Conservation (phyloP, 176 grass and related monocot species). For the Olyra latifolia region DNA sequence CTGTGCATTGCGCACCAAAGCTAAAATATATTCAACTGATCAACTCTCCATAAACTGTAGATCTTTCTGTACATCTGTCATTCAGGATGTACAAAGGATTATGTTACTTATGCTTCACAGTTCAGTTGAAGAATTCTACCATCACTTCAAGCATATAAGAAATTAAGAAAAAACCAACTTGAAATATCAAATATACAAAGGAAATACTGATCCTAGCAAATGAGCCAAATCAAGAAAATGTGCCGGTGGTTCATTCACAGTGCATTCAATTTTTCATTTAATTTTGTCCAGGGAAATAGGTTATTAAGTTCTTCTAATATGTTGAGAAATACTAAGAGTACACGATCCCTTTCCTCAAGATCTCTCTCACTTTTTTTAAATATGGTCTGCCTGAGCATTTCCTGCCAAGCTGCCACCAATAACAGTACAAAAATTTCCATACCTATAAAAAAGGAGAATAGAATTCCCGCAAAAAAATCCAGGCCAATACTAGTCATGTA, state of each 20-base stretch:
- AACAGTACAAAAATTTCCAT: not conserved
- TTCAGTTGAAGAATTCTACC: not conserved
- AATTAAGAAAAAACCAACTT: not conserved
- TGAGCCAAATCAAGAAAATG: conserved; percentile 4
- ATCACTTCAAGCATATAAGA: not conserved
- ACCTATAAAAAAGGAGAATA: not conserved
- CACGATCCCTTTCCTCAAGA: not conserved
- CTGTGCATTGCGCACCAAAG: not conserved
- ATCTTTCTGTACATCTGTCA: not conserved
- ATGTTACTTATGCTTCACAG: not conserved
- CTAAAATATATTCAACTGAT: not conserved
- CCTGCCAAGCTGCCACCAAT: not conserved
- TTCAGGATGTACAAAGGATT: not conserved
- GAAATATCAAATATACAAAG: not conserved
- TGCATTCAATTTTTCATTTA: not conserved
- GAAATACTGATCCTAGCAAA: not conserved
- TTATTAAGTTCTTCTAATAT: not conserved
- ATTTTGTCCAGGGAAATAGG: not conserved
- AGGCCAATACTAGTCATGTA: not conserved
- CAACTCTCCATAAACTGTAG: conserved; percentile 4
- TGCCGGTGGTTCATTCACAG: not conserved
- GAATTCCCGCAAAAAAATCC: not conserved
- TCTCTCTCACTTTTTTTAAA: not conserved
- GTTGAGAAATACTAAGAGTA: not conserved
- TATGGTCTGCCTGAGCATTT: not conserved